Conservation (phyloP, 129 eudicot genomes). For the Helichrysum umbraculigerum region DNA sequence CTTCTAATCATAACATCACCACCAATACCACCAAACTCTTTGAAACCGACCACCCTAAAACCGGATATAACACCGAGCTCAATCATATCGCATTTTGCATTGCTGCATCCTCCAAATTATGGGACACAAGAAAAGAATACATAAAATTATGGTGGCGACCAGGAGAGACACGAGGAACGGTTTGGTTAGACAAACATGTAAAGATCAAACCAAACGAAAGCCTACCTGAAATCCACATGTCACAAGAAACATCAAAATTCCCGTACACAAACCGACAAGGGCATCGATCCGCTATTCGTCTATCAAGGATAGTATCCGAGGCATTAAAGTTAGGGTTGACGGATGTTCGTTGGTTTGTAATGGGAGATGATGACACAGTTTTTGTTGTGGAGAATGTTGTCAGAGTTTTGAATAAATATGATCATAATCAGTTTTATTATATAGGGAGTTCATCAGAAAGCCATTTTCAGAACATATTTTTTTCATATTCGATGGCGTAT, state of each 20-base stretch:
- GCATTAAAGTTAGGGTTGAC: conserved; percentile 55
- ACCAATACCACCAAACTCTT: conserved; percentile 2
- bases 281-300: conserved; percentile 57
- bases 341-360: conserved; percentile 82
- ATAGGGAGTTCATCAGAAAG: conserved; percentile 79
- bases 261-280: conserved; percentile 61
- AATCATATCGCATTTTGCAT: conserved; percentile 72
- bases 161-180: conserved; percentile 57
- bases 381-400: conserved; percentile 66
- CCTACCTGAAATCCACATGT: conserved; percentile 55
- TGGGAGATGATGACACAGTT: conserved; percentile 92
- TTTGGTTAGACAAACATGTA: conserved; percentile 62
- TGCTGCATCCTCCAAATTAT: conserved; percentile 66
- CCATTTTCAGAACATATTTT: conserved; percentile 71
- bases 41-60: neutral
- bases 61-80: conserved; percentile 37
- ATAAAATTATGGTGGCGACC: conserved; percentile 80
- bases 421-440: conserved; percentile 67
- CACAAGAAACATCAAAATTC: conserved; percentile 52
- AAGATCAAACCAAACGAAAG: conserved; percentile 29
- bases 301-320: conserved; percentile 78
- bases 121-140: conserved; percentile 71
- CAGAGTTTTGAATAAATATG: conserved; percentile 57
- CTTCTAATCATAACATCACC: neutral
- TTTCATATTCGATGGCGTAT: conserved; percentile 77